Evolutionary conservation across 371 early-diverging fungal genomes (phyloP).

Genomic region (Mortierella polycephala): DNA sequence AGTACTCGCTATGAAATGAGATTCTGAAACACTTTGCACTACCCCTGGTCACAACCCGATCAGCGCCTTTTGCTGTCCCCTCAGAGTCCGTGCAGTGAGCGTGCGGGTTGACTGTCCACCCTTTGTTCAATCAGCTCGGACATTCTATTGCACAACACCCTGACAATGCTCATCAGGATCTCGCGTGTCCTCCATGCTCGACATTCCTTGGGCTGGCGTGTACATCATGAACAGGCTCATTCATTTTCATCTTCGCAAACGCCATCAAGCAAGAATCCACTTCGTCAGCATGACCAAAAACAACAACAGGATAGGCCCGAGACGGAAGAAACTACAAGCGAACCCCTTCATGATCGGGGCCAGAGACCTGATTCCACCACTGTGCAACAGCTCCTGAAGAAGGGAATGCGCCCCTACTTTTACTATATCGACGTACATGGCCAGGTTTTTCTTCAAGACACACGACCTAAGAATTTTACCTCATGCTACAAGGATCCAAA

Average conservation of each 20-base stretch:
- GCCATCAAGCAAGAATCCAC: background rate
- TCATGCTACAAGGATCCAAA: constrained; percentile 47
- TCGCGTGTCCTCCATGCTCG: background rate
- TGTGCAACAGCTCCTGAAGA: constrained; percentile 4
- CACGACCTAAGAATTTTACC: constrained; percentile 38
- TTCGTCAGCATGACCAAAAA: too few species aligned
- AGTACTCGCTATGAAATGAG: too few species aligned
- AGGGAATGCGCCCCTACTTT: constrained; percentile 42
- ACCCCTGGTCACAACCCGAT: too few species aligned
- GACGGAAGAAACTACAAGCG: background rate
- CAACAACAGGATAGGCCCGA: background rate
- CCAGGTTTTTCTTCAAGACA: constrained; percentile 52
- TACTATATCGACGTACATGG: constrained; percentile 51
- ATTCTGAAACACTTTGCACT: too few species aligned
- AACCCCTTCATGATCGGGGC: constrained; percentile 39
- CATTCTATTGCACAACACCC: background rate
- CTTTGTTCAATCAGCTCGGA: background rate
- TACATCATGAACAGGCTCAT: too few species aligned
- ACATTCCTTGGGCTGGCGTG: background rate
- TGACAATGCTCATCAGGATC: background rate
- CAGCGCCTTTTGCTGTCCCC: too few species aligned
- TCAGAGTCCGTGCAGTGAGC: background rate
- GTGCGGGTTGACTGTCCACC: background rate
- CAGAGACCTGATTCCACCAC: constrained; percentile 6
- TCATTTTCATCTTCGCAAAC: too few species aligned